Evolutionary conservation across 2,329 filamentous ascomycete species (phyloP), one percentile per base, ranked within the genome.

Genomic region (Davidsoniella virescens): DNA sequence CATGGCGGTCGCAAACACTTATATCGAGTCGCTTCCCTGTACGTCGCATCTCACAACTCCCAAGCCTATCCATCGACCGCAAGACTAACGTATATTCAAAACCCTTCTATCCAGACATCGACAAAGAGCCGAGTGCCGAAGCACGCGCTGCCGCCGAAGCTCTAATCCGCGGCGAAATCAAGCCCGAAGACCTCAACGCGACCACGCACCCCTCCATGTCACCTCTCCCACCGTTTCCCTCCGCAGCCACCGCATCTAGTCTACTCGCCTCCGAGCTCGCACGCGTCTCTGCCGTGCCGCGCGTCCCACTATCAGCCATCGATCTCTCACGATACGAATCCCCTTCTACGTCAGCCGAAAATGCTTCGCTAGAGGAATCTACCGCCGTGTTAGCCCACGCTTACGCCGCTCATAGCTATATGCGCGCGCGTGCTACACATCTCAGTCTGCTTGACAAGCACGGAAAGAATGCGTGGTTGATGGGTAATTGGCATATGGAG

Each of bases 381-480:
- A 79, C 84, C 50, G 82, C 82, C 59, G 72, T 78, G 7, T 77
- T 86, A 36, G 70, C 75, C 12, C 67, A 62, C 43, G 68, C 73
- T 47, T 70, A 71, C 64, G 63, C 71, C 0, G 64, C 69, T 45
- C 68, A 66, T 40, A 61, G 68, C n/a, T 76, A 78, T 63, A 68
- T 80, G 10, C 56, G 62, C 10, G 59, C 65, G n/a, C 72, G 76
- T 3, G 62, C 67, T 36, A 59, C 69, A 29, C 71, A 77, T 64
- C 75, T 94, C 16, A 68, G 71, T 1, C 71, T 94, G n/a, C 75
- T 94, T 17, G 84, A 92, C 59, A 72, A 72, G 47, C 81, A 81
- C 64, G 92, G 90, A 57, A 86, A 86, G 66, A 94, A 94, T 63
- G 82, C 86, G 8, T 96, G 92, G 90, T 71, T 98, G 50, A 74